Evolutionary conservation across 176 grass and related monocot genomes (phyloP), one percentile per base, ranked within the genome.

Genomic region (Rhynchospora breviuscula): DNA sequence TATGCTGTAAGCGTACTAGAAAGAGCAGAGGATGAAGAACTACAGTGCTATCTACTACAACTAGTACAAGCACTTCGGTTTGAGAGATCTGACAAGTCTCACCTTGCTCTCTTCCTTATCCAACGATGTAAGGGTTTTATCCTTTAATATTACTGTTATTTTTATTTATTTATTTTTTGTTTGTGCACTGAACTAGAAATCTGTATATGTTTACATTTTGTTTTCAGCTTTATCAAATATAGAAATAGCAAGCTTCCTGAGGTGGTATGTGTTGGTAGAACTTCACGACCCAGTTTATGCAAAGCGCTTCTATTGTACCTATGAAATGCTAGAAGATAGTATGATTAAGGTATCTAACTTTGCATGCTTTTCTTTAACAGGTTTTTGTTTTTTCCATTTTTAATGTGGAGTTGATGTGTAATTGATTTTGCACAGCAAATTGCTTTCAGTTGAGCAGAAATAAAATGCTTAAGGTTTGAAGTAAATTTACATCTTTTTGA

Each of bases 51-150:
- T 29, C 26, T 29, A 29, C 26, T 29, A 29, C 26, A 29, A 29
- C 26, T 99, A 59, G 96, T 99, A 44, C 96, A 99, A 90, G 96
- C 96, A 86, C 93, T 99, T 88, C 93, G 93, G 67, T 99, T 99
- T 88, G 96, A 99, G 79, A 91, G 89, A 99, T 93, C 89, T 15
- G 96, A 99, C 81, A 93, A 99, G 46, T 95, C 96, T 90, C 85
- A 89, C 53, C 83, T 99, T 44, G 85, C 96, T 78, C 83, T 88
- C 69, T 98, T 98, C 87, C 96, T 98, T 73, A 92, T 99, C 53
- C 90, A 95, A 49, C 93, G 91, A n/a, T 90, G 96, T 99, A 93
- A 25, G 56, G 14, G 83, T 69, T 44, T 71, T 66, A 44, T 57
- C 48, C 85, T 65, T 44, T 84, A n/a, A n/a, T 65, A 78, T 10